These are phyloP conservation scores for Dendrocalamus latiflorus DNA, from an alignment of 202 grass and related monocot genomes.

Conservation along the genomic window DNA sequence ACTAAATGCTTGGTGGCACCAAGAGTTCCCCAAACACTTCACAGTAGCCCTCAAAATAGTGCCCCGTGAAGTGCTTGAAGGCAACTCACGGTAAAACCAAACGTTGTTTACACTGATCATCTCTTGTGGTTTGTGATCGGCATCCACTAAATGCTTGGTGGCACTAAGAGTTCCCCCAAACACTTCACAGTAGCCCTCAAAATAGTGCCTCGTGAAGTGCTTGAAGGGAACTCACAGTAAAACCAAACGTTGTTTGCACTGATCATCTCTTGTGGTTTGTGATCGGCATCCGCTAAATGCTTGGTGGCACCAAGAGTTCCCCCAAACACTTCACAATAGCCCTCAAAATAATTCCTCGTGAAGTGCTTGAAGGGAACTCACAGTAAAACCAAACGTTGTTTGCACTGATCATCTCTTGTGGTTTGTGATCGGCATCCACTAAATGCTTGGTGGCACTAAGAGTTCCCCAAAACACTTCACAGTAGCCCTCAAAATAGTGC, in stretches of 20 bases:
- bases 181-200: conserved; percentile 24
- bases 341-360: neutral
- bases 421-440: neutral
- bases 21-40: no score
- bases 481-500: neutral
- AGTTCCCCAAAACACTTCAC: conserved; percentile 67
- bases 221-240: conserved; percentile 22
- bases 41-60: no score
- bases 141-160: neutral
- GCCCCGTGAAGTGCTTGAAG: conserved; percentile 42
- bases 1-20: no score
- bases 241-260: no score
- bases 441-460: conserved; percentile 26
- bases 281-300: no score
- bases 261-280: no score
- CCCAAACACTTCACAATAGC: no score
- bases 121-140: neutral
- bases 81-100: conserved; percentile 35
- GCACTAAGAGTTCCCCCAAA: conserved; percentile 35
- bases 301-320: no score
- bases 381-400: neutral
- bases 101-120: neutral
- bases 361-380: conserved; percentile 48
- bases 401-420: neutral
- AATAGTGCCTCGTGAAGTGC: conserved; percentile 18